Evolutionary conservation across 331 rosid species (phyloP).

Genomic region (Cucumis variabilis): DNA sequence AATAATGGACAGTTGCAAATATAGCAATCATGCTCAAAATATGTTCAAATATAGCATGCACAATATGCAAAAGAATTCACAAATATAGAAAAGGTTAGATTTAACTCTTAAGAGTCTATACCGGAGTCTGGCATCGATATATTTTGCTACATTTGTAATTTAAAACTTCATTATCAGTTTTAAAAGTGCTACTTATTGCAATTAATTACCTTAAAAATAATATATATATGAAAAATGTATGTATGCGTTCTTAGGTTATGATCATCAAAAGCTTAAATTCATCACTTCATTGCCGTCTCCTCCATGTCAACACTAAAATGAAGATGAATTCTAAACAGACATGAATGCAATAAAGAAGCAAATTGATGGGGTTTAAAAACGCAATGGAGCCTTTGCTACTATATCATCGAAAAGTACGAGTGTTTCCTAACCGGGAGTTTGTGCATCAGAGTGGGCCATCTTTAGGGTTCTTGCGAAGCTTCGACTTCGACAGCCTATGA

Average conservation of each 20-base stretch:
- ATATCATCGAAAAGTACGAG: background rate
- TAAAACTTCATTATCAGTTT: too few species aligned
- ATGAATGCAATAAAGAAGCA: background rate
- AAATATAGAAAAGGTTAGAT: too few species aligned
- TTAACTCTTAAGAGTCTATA: too few species aligned
- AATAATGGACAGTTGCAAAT: too few species aligned
- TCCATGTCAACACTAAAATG: background rate
- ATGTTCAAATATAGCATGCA: too few species aligned
- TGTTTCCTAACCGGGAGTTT: slow-evolving; percentile 56
- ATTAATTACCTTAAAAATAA: too few species aligned
- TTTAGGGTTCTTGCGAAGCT: slow-evolving; percentile 38
- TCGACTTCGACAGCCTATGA: slow-evolving; percentile 39
- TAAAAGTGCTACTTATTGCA: too few species aligned
- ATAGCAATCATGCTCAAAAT: too few species aligned
- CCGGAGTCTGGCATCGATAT: too few species aligned
- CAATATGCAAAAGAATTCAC: too few species aligned
- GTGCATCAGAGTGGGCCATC: slow-evolving; percentile 56
- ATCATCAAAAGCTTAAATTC: background rate
- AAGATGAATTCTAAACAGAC: background rate
- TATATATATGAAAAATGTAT: too few species aligned
- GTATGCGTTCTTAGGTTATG: background rate
- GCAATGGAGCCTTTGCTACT: background rate
- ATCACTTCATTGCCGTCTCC: background rate
- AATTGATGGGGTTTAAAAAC: background rate
- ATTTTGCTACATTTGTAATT: too few species aligned